Evolutionary conservation across 2,329 filamentous ascomycete species (phyloP), one percentile per base, ranked within the genome.

Genomic region (Coniochaeta sp.): DNA sequence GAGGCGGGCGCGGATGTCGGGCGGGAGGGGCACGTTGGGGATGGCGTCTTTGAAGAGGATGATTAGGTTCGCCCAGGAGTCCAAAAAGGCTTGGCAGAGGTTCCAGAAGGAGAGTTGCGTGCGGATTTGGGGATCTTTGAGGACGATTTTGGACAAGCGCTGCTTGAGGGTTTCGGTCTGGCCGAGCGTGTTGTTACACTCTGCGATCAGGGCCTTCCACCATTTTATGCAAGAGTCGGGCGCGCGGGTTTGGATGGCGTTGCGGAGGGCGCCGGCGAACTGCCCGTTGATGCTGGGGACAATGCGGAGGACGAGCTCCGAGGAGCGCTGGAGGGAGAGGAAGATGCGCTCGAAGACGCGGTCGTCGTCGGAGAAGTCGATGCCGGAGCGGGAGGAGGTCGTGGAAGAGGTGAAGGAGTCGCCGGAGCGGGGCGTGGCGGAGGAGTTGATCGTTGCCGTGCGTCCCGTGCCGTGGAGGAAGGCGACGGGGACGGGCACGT

Each of bases 341-440:
- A 89, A 95, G 20, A 96, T 89, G 55, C 77, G 82, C 56, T 95
- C 91, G 58, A 96, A 96, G 26, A 85, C 79, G 14, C 81, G 78
- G 59, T 95, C 90, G 56, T 95, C 89, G 57, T 90, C 87, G 2
- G 79, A 79, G 48, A 85, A 81, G 49, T 90, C 87, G n/a, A 48
- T n/a, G 46, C 75, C 75, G 40, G 77, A 76, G 38, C 78, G 74
- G 27, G 74, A 71, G 51, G 74, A 66, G 12, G 66, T 70, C 52
- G 74, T 73, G 4, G 75, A 72, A 0, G 85, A 83, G 2, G 75
- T 77, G 64, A 94, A 95, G 0, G 88, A 89, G 61, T 95, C 90
- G 40, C 86, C 87, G 7, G 89, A 95, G 22, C 88, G 83, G 45
- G 90, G 89, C 1, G 89, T 95, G 4, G 45, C 45, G 27, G 45